Evolutionary conservation across 345 rosid genomes (phyloP), one percentile per base, ranked within the genome.

Genomic region (Acer saccharum): DNA sequence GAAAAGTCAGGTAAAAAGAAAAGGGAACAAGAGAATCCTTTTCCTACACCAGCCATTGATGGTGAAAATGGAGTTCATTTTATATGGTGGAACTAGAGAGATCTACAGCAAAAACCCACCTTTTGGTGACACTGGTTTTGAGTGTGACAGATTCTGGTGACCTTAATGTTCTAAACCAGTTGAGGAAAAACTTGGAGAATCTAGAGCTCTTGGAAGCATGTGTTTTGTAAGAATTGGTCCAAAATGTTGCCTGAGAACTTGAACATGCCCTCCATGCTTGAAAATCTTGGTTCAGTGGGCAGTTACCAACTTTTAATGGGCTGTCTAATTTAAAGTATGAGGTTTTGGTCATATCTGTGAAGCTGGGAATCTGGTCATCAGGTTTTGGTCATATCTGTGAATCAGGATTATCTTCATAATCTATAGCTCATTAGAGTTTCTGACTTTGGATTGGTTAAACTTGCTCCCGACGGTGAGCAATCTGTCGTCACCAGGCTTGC

Each of bases 171-270:
- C 84, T 92, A 57, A 80, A 84, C 69, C 81, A 88, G 84, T 86
- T 89, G 65, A 85, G 87, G 57, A 86, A 88, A 25, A 92, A 91
- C 69, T 85, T 92, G 64, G 84, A 86, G 78, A 92, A 92, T 60
- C 90, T 93, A 18, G 90, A 89, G 76, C 85, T 87, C 68, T 82
- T 92, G 94, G 97, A 83, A 86, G 27, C 85, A 88, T 74, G 90
- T 92, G 25, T 74, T 25, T 72, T 92, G 97, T 73, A 46, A 63
- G 27, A 85, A 78, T 72, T 69, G 80, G 91, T 89, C 67, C 90
- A 89, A 72, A 70, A 71, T 29, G 41, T 79, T 92, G 78, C 94
- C 97, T 60, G 85, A 79, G 70, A 84, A 69, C 84, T 77, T 90
- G 62, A 92, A 92, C 89, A 80, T 72, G 78, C 87, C 90, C 50